phyloP scores from a whole-genome alignment of 2,329 filamentous ascomycete species.

The Alternaria sp. region DNA sequence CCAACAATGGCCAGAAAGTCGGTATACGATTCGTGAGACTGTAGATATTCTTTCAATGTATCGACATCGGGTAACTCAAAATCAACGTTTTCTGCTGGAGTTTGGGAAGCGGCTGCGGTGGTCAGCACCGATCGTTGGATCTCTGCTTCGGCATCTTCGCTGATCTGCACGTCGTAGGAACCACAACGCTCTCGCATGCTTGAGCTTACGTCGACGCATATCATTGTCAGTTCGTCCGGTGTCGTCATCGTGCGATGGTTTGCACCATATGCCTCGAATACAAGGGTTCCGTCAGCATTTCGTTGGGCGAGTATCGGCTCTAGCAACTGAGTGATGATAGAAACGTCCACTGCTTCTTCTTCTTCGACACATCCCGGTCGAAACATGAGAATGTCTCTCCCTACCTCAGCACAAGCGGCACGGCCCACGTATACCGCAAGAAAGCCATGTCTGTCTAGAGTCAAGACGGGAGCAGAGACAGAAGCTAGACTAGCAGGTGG shows the following conservation, averaged over 20 bases:
- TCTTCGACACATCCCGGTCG: slow-evolving; percentile 31
- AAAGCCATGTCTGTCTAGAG: slow-evolving; percentile 43
- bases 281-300: slow-evolving; percentile 39
- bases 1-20: slow-evolving; percentile 37
- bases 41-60: slow-evolving; percentile 33
- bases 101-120: background rate
- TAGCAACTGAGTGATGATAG: slow-evolving; percentile 45
- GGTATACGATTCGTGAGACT: slow-evolving; percentile 30
- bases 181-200: slow-evolving; percentile 41
- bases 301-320: slow-evolving; percentile 41
- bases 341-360: slow-evolving; percentile 42
- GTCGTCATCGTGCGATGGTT: slow-evolving; percentile 29
- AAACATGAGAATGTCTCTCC: slow-evolving; percentile 44
- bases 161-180: slow-evolving; percentile 38
- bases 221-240: slow-evolving; percentile 46
- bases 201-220: slow-evolving; percentile 44
- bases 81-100: slow-evolving; percentile 1
- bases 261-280: slow-evolving; percentile 45
- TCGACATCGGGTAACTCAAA: slow-evolving; percentile 20
- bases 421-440: slow-evolving; percentile 48
- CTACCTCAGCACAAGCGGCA: slow-evolving; percentile 38
- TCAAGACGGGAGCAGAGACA: slow-evolving; percentile 41
- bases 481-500: slow-evolving; percentile 36
- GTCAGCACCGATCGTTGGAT: background rate
- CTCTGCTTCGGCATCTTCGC: slow-evolving; percentile 10